These are phyloP conservation scores for Sabuloglossum arenarium DNA, from an alignment of 495 filamentous ascomycete species.

Conservation along the genomic window DNA sequence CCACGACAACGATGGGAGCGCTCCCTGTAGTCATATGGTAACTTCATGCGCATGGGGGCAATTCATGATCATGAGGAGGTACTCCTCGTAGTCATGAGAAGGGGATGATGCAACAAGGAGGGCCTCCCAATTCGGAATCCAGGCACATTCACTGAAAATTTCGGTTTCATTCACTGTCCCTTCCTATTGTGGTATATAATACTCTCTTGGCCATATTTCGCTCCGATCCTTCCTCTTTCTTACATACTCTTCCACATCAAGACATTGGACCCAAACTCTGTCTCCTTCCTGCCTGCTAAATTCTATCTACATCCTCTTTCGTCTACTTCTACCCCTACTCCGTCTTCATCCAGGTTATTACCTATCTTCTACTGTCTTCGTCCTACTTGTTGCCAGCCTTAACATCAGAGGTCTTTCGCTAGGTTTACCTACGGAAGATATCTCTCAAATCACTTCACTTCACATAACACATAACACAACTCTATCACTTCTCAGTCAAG, in stretches of 20 bases:
- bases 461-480: not conserved
- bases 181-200: not conserved
- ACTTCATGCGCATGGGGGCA: too few species aligned
- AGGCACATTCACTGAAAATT: not conserved
- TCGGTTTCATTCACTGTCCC: not conserved
- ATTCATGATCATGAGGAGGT: too few species aligned
- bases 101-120: not conserved
- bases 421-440: too few species aligned
- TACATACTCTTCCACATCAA: not conserved
- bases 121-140: not conserved
- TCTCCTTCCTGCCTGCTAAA: not conserved
- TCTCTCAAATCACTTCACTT: not conserved
- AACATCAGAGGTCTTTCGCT: too few species aligned
- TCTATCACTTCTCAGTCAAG: not conserved
- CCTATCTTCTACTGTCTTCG: too few species aligned
- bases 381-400: too few species aligned
- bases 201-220: not conserved
- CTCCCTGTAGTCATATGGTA: not conserved
- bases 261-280: not conserved
- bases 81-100: not conserved
- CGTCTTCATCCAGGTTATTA: too few species aligned
- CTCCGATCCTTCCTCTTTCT: not conserved
- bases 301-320: not conserved
- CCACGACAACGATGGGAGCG: too few species aligned
- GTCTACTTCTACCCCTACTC: too few species aligned